Evolutionary conservation across 345 rosid genomes (phyloP).

Genomic region (Camelina laxa): DNA sequence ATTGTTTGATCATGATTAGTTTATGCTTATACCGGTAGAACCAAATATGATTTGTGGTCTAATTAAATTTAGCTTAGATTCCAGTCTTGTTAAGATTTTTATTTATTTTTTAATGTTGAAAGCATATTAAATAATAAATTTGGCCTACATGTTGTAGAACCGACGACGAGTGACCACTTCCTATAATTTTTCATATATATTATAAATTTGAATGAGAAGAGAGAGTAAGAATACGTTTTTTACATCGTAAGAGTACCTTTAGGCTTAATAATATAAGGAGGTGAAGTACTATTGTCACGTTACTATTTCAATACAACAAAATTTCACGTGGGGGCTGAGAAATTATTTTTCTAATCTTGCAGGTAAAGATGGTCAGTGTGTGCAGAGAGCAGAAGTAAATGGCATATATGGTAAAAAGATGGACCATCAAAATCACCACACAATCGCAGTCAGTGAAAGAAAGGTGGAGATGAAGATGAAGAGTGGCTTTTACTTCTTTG

Average conservation of each 20-base stretch:
- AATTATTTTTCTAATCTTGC: slow-evolving; percentile 26
- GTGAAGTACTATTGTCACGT: slow-evolving; percentile 37
- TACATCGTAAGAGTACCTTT: slow-evolving; percentile 44
- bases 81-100: not conserved
- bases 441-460: slow-evolving; percentile 37
- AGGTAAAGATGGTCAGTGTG: slow-evolving; percentile 47
- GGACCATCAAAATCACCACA: slow-evolving; percentile 47
- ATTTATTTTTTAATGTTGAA: not conserved
- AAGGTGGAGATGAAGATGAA: slow-evolving; percentile 30
- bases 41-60: not conserved
- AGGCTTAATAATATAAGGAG: slow-evolving; percentile 37
- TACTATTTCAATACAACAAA: slow-evolving; percentile 43
- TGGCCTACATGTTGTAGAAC: slow-evolving; percentile 18
- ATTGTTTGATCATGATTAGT: slow-evolving; percentile 12
- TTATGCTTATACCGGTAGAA: not conserved
- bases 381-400: slow-evolving; percentile 46
- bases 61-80: slow-evolving; percentile 1
- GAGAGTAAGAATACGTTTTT: slow-evolving; percentile 38
- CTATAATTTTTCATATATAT: slow-evolving; percentile 20
- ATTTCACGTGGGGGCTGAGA: slow-evolving; percentile 46
- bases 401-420: slow-evolving; percentile 43
- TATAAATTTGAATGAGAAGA: slow-evolving; percentile 40
- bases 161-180: slow-evolving; percentile 36
- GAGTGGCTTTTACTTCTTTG: slow-evolving; percentile 41
- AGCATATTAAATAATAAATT: slow-evolving; percentile 11